phyloP scores from a whole-genome alignment of 164 flowering plant species.

The Piper longum region DNA sequence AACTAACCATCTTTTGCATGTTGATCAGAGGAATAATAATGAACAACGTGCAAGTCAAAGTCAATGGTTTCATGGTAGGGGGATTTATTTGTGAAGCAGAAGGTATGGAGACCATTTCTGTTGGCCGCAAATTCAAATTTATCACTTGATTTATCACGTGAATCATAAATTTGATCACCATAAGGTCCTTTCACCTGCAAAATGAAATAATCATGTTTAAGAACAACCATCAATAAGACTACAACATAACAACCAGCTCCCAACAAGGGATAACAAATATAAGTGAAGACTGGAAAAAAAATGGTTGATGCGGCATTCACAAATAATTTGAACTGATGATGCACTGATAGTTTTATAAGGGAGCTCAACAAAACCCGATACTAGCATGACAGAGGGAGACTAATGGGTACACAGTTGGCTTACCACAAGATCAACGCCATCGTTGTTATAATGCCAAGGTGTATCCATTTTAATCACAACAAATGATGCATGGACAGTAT shows the following conservation, averaged over 20 bases:
- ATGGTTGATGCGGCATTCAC: too few relatives aligned
- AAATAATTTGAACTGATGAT: too few relatives aligned
- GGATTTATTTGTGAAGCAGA: slow-evolving; percentile 71
- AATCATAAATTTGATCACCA: slow-evolving; percentile 76
- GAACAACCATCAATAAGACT: too few relatives aligned
- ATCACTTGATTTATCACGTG: slow-evolving; percentile 64
- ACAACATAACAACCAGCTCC: too few relatives aligned
- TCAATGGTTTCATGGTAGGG: slow-evolving; percentile 54
- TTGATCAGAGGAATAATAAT: slow-evolving; percentile 35
- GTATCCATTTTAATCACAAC: slow-evolving; percentile 76
- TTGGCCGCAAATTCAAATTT: slow-evolving; percentile 69
- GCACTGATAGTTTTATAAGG: background rate
- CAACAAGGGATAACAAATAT: too few relatives aligned
- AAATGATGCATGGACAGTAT: slow-evolving; percentile 68
- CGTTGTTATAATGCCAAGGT: slow-evolving; percentile 53
- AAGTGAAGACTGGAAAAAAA: too few relatives aligned
- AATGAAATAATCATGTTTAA: background rate
- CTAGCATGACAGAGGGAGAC: background rate
- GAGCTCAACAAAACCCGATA: background rate
- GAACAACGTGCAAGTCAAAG: slow-evolving; percentile 44
- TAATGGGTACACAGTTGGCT: slow-evolving; percentile 1
- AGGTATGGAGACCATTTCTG: slow-evolving; percentile 59
- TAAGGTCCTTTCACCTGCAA: slow-evolving; percentile 79
- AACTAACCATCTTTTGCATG: slow-evolving; percentile 56
- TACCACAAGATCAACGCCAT: slow-evolving; percentile 93